Evolutionary conservation across 768 basidiomycete species (phyloP), one percentile per base, ranked within the genome.

Genomic region (Tricholoma flavovirens): DNA sequence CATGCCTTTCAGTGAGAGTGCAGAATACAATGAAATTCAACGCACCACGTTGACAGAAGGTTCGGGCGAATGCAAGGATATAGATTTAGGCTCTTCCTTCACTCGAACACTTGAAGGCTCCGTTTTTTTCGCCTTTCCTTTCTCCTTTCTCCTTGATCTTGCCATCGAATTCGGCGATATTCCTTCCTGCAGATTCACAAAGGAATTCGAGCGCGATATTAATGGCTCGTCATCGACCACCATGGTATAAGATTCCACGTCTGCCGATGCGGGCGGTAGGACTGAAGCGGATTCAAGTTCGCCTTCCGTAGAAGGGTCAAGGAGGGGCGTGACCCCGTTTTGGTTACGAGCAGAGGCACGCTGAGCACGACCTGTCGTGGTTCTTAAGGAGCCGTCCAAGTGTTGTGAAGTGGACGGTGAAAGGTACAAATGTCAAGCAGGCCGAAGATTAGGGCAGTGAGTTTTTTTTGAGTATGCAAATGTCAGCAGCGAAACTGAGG

Each of bases 281-380:
- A 70, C 69, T 60, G 73, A 75, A 60, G 72, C 69, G 40, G 71
- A 69, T 46, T 61, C 65, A 45, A 67, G 62, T 60, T 80, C 81
- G 53, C 65, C 64, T 61, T 68, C 67, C 53, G 60, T 59, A 55
- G 68, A 66, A 61, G 71, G 69, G 55, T 76, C 76, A 56, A 71
- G 62, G 60, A 73, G 64, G 56, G 73, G 66, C 54, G 61, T 68
- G 63, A 67, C 67, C 55, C 75, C 77, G 69, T 81, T 81, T 67
- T 87, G 74, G 68, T 77, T 78, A 60, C 87, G 85, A 56, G 87
- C 84, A 58, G 80, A 83, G 45, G 85, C 84, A 68, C 88, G 82
- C 68, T 88, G 87, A 60, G 87, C 84, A 64, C 87, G 83, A 64
- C 85, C 83, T 56, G 80, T 77, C 59, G 78, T 73, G 67, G 80